Base-by-base conservation (phyloP, 805 yeast species). In the Jamesozyma gamospora region DNA sequence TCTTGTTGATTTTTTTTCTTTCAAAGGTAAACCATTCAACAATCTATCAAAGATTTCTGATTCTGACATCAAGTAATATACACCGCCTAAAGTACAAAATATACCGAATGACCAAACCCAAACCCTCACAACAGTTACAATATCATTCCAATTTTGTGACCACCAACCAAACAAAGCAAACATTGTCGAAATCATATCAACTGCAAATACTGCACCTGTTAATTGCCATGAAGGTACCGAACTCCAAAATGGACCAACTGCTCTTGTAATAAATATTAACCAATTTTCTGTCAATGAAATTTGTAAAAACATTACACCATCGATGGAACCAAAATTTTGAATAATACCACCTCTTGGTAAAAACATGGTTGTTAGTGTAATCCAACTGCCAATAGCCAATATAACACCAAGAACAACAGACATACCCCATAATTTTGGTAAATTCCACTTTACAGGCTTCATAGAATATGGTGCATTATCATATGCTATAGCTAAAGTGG, bases 231-330 rank as follows among this genome's bases (percentile, higher is more conserved):
- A 87, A 71, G 96, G 96, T 43, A 74, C 59, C 33, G 95, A 85
- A 42, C 95, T 82, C 96, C 96, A 87, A 90, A 87, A 87, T 61
- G 96, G 95, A 74, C 96, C 96, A 66, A 77, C 82, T 62, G 95
- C 95, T 75, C 96, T 81, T 60, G 96, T 86, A 63, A 87, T 73
- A 82, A 86, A 86, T 73, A 86, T 86, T 69, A 86, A 79, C 96
- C 96, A 86, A 75, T 87, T 86, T 74, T 86, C 95, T 66, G 96
- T 85, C 65, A 86, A 77, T 43, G 95, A 83, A 62, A 86, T 86
- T 73, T 86, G 86, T 71, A 86, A 77, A 81, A 86, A 86, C 70
- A 86, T 71, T 58, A 87, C 82, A 76, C 95, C 92, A 62, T 86
- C 95, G 54, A 82, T 70, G 53, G 88, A 75, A 79, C 96, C 96